Evolutionary conservation across 805 yeast species (phyloP).

Genomic region (Ogataea allantospora): DNA sequence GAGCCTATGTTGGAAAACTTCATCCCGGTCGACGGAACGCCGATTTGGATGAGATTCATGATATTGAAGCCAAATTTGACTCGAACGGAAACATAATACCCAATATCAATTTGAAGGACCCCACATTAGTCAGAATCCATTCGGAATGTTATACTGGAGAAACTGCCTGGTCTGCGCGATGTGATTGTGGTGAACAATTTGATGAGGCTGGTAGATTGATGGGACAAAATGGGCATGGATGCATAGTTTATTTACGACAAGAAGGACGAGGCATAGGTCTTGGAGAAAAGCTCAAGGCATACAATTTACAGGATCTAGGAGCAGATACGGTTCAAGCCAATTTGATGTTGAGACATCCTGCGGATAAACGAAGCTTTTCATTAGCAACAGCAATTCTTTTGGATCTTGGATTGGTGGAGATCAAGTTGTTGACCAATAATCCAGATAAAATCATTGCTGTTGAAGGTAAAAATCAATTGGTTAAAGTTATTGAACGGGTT

Average conservation of each 20-base stretch:
- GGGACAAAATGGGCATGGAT: conserved; percentile 86
- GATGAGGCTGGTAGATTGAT: conserved; percentile 95
- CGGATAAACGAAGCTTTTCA: conserved; percentile 93
- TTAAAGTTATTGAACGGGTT: conserved; percentile 81
- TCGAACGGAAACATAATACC: conserved; percentile 36
- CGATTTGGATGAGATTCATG: conserved; percentile 51
- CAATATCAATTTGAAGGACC: conserved; percentile 33
- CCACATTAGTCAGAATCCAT: conserved; percentile 82
- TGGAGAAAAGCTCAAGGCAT: conserved; percentile 96
- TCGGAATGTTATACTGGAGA: conserved; percentile 99
- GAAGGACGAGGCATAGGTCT: conserved; percentile 98
- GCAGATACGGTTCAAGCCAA: conserved; percentile 99
- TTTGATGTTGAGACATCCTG: conserved; percentile 89
- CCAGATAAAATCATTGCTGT: conserved; percentile 96
- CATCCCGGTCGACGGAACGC: conserved; percentile 82
- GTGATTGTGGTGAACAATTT: conserved; percentile 99
- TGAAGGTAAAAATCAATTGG: conserved; percentile 75
- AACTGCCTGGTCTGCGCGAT: conserved; percentile 98
- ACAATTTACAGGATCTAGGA: conserved; percentile 94
- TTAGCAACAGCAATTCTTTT: conserved; percentile 89
- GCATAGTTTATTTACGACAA: conserved; percentile 92
- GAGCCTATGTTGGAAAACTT: conserved; percentile 90
- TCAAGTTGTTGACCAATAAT: conserved; percentile 84
- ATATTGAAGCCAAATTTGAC: conserved; percentile 42
- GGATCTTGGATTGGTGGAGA: conserved; percentile 72